Conservation (phyloP, 129 eudicot species). For the Centaurea solstitialis region DNA sequence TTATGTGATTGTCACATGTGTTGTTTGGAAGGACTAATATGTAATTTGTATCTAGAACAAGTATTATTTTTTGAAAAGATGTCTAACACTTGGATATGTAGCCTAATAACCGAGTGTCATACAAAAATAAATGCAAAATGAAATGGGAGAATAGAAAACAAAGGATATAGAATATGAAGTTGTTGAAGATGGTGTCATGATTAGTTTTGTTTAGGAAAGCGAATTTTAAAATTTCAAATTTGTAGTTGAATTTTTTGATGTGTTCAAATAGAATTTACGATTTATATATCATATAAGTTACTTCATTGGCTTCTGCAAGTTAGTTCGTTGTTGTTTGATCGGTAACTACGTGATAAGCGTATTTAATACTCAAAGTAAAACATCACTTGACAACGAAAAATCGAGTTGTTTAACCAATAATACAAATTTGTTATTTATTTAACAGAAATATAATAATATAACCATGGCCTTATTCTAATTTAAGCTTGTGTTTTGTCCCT, state of each 20-base stretch:
- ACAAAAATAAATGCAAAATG: background rate
- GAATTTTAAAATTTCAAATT: background rate
- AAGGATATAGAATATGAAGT: background rate
- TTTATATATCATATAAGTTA: background rate
- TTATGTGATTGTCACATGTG: slow-evolving; percentile 6
- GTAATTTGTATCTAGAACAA: background rate
- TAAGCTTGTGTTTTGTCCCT: background rate
- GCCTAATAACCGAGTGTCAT: background rate
- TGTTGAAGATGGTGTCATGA: background rate
- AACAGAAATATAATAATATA: background rate
- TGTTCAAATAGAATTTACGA: background rate
- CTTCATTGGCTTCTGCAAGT: background rate
- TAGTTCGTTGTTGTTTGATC: background rate
- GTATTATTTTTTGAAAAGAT: background rate
- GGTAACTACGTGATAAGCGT: background rate
- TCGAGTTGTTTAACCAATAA: background rate
- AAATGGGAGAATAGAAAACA: background rate
- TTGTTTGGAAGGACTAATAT: background rate
- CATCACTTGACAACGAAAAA: background rate
- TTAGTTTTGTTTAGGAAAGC: background rate
- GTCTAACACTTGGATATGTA: background rate
- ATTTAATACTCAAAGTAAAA: background rate
- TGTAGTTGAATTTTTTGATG: background rate
- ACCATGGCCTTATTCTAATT: background rate
- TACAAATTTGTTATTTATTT: background rate